Evolutionary conservation across 306 rosid genomes (phyloP), one percentile per base, ranked within the genome.

Genomic region (Acmispon strigosus): DNA sequence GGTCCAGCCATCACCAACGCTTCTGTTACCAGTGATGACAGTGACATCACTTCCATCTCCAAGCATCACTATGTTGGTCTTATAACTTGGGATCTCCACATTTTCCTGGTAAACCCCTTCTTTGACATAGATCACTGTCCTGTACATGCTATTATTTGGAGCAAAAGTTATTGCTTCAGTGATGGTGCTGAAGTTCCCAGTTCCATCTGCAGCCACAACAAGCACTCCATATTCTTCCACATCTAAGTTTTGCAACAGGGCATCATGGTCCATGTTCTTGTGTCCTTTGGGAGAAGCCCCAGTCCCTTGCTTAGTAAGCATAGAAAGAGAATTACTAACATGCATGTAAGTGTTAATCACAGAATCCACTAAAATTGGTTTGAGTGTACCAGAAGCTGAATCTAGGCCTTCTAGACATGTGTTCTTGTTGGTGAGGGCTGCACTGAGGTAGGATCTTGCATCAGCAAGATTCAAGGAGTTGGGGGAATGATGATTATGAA

Each of bases 41-140:
- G 97, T 91, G 73, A 67, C 74, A 74, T 82, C 86, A 42, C 87
- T 89, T 67, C 97, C 96, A 76, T 91, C 97, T 47, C 97, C 97
- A 43, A 87, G 73, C 58, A 91, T 62, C 53, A 89, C 81, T 70
- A 89, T 69, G 76, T 91, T 91, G 12, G 85, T 70, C 70, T 91
- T 91, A 51, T 81, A 32, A 32, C 37, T 32, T 32, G 37, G 37
- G 37, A 32, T 32, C 37, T 32, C 37, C 37, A 32, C 37, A 74
- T 89, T 87, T 80, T 91, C 97, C 52, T 72, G 70, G 11, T 91
- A 91, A 78, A 78, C n/a, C 79, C 97, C 97, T 81, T 62, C 39
- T 34, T 81, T 85, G 1, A 89, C 80, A 79, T 84, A 84, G 68
- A 91, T 89, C 10, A 91, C 43, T n/a, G 50, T 83, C 69, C 87